Conservation (phyloP, 257 asterid species). For the Coffea canephora region DNA sequence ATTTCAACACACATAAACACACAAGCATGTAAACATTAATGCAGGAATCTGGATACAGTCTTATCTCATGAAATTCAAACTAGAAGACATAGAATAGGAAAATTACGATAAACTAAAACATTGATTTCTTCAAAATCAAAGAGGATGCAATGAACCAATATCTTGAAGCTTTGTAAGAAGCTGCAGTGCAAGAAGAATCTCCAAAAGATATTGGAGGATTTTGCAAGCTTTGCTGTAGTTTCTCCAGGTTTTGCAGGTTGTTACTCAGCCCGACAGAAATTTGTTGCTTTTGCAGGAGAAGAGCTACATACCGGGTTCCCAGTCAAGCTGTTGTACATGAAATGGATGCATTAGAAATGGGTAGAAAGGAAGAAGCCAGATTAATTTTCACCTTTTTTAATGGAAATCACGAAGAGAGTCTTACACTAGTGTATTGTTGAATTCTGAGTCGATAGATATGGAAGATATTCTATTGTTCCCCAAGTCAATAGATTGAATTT, state of each 20-base stretch:
- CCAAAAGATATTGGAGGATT: too few species aligned
- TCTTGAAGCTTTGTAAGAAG: too few species aligned
- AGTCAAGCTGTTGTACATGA: constrained; percentile 43
- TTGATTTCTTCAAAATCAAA: too few species aligned
- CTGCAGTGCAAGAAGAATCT: too few species aligned
- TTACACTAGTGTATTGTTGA: constrained; percentile 62
- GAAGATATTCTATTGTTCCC: constrained; percentile 63
- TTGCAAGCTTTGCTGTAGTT: constrained; percentile 49
- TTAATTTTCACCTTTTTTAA: too few species aligned
- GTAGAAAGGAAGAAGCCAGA: not conserved
- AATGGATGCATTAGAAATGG: not conserved
- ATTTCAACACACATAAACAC: too few species aligned
- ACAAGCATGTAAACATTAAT: too few species aligned
- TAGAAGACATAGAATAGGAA: too few species aligned
- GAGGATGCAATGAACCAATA: too few species aligned
- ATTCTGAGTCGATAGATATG: constrained; percentile 62
- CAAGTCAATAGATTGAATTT: constrained; percentile 63
- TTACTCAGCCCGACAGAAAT: constrained; percentile 64
- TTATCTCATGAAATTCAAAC: too few species aligned
- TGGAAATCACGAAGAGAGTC: constrained; percentile 10
- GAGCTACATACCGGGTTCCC: constrained; percentile 80
- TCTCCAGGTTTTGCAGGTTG: constrained; percentile 58
- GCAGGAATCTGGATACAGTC: too few species aligned
- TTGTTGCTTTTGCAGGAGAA: constrained; percentile 40
- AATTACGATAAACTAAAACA: too few species aligned